A percentile compares a stretch with the other conserved stretches of the same genome.
phyloP scores from a whole-genome alignment of 2,329 filamentous ascomycete species.

The Colletotrichum tropicicola region DNA sequence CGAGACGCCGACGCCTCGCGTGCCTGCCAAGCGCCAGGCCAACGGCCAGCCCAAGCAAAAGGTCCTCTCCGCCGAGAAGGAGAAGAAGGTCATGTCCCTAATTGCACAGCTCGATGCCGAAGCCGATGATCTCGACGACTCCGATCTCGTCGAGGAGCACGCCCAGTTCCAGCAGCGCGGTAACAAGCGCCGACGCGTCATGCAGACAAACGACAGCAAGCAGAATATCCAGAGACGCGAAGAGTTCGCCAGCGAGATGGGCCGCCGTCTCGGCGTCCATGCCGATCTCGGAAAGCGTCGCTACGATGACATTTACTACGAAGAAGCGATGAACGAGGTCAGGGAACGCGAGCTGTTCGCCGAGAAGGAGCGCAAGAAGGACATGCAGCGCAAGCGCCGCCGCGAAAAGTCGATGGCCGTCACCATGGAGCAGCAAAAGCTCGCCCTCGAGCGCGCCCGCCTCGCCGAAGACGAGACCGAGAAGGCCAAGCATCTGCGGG shows the following conservation, averaged over 20 bases:
- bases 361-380: slow-evolving; percentile 99
- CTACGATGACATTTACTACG: slow-evolving; percentile 80
- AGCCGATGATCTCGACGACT: slow-evolving; percentile 54
- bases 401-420: slow-evolving; percentile 96
- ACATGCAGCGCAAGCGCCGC: slow-evolving; percentile 97
- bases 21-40: slow-evolving; percentile 65
- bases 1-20: slow-evolving; percentile 56
- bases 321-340: slow-evolving; percentile 85
- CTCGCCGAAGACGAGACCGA: slow-evolving; percentile 85
- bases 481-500: slow-evolving; percentile 80
- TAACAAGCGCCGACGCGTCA: slow-evolving; percentile 75
- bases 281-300: slow-evolving; percentile 77
- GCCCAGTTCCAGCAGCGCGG: slow-evolving; percentile 62
- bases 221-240: slow-evolving; percentile 70
- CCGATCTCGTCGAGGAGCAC: slow-evolving; percentile 54
- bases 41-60: slow-evolving; percentile 65
- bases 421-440: slow-evolving; percentile 89
- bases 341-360: slow-evolving; percentile 89
- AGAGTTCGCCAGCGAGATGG: slow-evolving; percentile 68
- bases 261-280: slow-evolving; percentile 72
- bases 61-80: slow-evolving; percentile 64
- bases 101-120: slow-evolving; percentile 53
- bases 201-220: slow-evolving; percentile 68
- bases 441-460: slow-evolving; percentile 80
- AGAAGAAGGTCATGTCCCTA: slow-evolving; percentile 74